These are phyloP conservation scores for Neurospora tetrasperma DNA, from an alignment of 495 filamentous ascomycete species.

Conservation along the genomic window DNA sequence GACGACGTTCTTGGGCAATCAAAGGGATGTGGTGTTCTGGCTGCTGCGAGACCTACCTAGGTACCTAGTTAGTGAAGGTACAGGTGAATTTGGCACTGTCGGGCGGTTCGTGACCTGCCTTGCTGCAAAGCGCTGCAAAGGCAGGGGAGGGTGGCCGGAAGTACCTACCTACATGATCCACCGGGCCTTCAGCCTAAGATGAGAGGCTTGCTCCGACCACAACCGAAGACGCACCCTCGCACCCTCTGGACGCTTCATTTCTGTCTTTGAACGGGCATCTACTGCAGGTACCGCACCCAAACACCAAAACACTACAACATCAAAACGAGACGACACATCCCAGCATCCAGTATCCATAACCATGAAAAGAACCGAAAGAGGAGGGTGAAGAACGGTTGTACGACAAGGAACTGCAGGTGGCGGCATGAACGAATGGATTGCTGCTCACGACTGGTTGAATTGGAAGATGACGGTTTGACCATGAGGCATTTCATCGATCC, in stretches of 20 bases:
- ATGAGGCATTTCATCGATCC: background rate
- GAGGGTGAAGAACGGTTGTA: background rate
- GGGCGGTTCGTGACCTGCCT: background rate
- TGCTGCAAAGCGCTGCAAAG: background rate
- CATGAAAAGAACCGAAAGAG: background rate
- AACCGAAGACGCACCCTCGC: background rate
- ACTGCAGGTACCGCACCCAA: background rate
- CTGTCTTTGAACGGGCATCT: background rate
- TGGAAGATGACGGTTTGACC: background rate
- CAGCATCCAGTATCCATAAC: background rate
- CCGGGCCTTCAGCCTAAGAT: background rate
- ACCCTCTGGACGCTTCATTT: background rate
- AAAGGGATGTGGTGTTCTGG: background rate
- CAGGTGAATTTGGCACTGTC: background rate
- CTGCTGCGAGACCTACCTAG: background rate
- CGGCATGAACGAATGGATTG: background rate
- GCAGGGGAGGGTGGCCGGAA: background rate
- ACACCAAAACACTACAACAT: background rate
- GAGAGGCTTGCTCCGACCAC: background rate
- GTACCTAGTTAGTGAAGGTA: too few species aligned
- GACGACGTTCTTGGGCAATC: background rate
- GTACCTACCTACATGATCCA: too few species aligned
- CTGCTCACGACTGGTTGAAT: background rate
- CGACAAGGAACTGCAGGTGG: background rate
- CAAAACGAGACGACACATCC: background rate